These are phyloP conservation scores for Xenoacremonium recifei DNA, from an alignment of 2,329 filamentous ascomycete genomes.

Conservation along the genomic window DNA sequence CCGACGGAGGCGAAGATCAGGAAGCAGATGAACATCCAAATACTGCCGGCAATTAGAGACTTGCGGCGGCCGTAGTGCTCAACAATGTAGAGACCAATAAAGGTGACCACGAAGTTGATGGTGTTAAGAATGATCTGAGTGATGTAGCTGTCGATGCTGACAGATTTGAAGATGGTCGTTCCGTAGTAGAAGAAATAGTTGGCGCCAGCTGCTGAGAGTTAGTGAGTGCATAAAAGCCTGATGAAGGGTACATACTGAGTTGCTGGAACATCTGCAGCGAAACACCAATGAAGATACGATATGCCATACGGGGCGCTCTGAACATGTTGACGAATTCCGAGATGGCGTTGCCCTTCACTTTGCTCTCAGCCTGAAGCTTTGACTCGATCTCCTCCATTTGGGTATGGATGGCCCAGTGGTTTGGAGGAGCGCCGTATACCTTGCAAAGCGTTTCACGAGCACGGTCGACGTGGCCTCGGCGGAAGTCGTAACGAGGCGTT, in stretches of 20 bases:
- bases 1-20: conserved; percentile 55
- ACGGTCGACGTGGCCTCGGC: conserved; percentile 44
- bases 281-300: conserved; percentile 60
- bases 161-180: conserved; percentile 48
- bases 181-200: conserved; percentile 68
- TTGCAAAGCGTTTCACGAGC: conserved; percentile 47
- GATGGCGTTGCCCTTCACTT: conserved; percentile 38
- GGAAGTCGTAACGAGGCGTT: conserved; percentile 51
- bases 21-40: conserved; percentile 62
- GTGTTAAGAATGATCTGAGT: conserved; percentile 66
- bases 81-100: conserved; percentile 68
- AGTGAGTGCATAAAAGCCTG: background rate
- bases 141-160: conserved; percentile 57
- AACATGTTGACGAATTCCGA: conserved; percentile 59
- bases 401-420: conserved; percentile 44
- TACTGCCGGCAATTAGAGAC: conserved; percentile 59
- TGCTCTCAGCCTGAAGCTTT: conserved; percentile 50
- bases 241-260: conserved; percentile 38
- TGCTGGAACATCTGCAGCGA: conserved; percentile 65
- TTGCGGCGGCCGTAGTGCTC: conserved; percentile 65
- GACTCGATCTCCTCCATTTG: conserved; percentile 54
- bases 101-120: conserved; percentile 67
- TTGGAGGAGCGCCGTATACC: conserved; percentile 44
- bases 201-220: conserved; percentile 43
- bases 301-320: conserved; percentile 61